Evolutionary conservation across 108 stramenopile genomes (phyloP).

Genomic region (Chaetoceros muelleri): DNA sequence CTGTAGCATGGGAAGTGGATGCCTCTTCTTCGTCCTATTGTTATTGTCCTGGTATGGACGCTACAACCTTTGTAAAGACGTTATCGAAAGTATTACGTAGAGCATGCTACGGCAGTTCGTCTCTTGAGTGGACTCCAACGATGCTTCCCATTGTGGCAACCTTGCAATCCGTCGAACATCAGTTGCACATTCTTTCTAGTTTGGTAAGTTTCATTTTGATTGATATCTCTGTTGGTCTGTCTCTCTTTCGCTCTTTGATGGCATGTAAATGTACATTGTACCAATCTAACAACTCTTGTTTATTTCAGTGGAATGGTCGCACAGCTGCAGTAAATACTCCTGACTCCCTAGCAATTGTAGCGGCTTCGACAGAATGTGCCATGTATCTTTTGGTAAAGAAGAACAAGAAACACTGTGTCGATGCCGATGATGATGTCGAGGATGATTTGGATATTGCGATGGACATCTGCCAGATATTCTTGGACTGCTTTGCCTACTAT

Average conservation of each 20-base stretch:
- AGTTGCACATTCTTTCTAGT: conserved; percentile 1
- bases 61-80: conserved; percentile 26
- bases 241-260: too few species aligned
- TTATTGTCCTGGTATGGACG: too few species aligned
- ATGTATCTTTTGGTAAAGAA: conserved; percentile 45
- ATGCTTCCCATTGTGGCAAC: conserved; percentile 59
- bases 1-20: conserved; percentile 7
- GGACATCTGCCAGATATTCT: background rate
- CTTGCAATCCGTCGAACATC: conserved; percentile 12
- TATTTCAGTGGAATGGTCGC: conserved; percentile 46
- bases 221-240: background rate
- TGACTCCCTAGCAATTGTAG: conserved; percentile 39
- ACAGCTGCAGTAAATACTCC: conserved; percentile 23
- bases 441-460: background rate
- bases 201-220: conserved; percentile 13
- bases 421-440: conserved; percentile 8
- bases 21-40: too few species aligned
- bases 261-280: background rate
- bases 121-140: conserved; percentile 43
- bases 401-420: conserved; percentile 1
- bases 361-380: conserved; percentile 57
- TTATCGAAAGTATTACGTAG: conserved; percentile 49
- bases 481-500: background rate
- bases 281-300: background rate
- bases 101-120: conserved; percentile 55